Base-by-base conservation (phyloP, 2,329 filamentous ascomycete species). In the Hypoxylon sp. region DNA sequence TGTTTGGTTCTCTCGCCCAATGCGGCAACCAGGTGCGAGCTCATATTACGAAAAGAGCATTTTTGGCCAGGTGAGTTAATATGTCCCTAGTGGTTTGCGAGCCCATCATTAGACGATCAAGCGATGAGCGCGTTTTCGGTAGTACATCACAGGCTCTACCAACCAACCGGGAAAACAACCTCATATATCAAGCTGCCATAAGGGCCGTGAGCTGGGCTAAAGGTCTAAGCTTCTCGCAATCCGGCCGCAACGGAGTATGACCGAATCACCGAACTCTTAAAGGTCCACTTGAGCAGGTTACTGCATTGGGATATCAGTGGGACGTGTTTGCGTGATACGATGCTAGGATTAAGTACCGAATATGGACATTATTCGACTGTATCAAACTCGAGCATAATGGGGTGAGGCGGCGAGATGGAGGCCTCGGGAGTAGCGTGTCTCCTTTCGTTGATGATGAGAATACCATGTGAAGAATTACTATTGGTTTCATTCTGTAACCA, bases 271-370 rank as follows among this genome's bases (percentile, higher is more conserved):
- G 17, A 42, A 42, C 40, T 8, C 40, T 5, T 17, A 14, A 20
- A 42, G 40, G 40, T 42, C 40, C n/a, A 42, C 40, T 14, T 42
- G 40, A 42, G 40, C 40, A 42, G 14, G n/a, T 42, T 42, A 20
- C 40, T 20, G n/a, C n/a, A 42, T 42, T 42, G n/a, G n/a, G 40
- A 42, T 42, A 42, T 17, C 6, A 42, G 11, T 10, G 40, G 7
- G n/a, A 42, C 7, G n/a, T 42, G 40, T 42, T 42, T 42, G 40
- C n/a, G n/a, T 42, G 40, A 42, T 20, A 42, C 40, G 6, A 6
- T 20, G 2, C 35, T 42, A n/a, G 8, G 40, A 2, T n/a, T n/a
- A 20, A 3, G n/a, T 20, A 10, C 40, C n/a, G 7, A 20, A 17
- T 8, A 20, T 42, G n/a, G 40, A 42, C n/a, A 20, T 7, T 20